Evolutionary conservation across 805 yeast species (phyloP).

Genomic region (Candida ascalaphidarum): DNA sequence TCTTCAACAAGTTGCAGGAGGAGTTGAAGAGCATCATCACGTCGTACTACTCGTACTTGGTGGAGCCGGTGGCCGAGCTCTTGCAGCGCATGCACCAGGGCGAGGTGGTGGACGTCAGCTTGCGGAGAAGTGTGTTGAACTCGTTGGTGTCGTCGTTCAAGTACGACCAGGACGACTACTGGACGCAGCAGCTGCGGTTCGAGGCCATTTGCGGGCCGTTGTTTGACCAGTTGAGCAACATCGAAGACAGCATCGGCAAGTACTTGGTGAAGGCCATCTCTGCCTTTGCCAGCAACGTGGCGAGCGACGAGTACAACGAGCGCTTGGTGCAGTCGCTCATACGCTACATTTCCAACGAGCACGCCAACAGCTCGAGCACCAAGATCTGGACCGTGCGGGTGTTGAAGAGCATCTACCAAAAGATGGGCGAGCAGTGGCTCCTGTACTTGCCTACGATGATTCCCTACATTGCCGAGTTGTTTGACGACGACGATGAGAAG

Average conservation of each 20-base stretch:
- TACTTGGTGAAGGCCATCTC: constrained; percentile 74
- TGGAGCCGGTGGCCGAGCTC: constrained; percentile 61
- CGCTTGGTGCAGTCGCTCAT: constrained; percentile 38
- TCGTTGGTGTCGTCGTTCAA: constrained; percentile 77
- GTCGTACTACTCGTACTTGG: constrained; percentile 73
- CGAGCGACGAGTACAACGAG: constrained; percentile 67
- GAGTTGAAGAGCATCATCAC: constrained; percentile 82
- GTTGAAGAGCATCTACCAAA: constrained; percentile 74
- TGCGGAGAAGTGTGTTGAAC: constrained; percentile 66
- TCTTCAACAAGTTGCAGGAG: constrained; percentile 79
- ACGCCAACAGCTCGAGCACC: constrained; percentile 50
- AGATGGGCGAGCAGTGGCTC: constrained; percentile 94
- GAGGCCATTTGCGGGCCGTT: constrained; percentile 59
- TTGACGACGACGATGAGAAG: constrained; percentile 92
- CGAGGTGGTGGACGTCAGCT: constrained; percentile 34
- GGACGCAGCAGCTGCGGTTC: constrained; percentile 85
- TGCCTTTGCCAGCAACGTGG: constrained; percentile 60
- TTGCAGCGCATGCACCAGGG: constrained; percentile 41
- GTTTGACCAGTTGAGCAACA: constrained; percentile 53
- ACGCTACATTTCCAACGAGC: constrained; percentile 32
- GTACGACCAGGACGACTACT: constrained; percentile 87
- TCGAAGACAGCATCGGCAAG: constrained; percentile 72
- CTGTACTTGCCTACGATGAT: constrained; percentile 85
- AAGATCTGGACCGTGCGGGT: constrained; percentile 77
- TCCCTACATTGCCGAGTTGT: constrained; percentile 88